phyloP scores from a whole-genome alignment of 495 filamentous ascomycete species.

The Xylaria acuta region DNA sequence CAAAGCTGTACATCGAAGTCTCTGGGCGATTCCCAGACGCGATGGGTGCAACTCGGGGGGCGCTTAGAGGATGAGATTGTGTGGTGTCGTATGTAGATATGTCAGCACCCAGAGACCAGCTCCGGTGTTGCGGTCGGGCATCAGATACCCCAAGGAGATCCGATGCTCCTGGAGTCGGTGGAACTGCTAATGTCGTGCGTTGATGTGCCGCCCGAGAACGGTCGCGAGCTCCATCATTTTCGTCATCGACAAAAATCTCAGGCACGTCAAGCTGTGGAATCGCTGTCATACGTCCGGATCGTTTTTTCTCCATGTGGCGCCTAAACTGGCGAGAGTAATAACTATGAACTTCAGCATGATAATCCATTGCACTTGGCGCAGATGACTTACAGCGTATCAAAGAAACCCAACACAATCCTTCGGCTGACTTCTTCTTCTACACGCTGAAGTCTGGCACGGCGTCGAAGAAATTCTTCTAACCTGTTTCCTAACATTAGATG shows the following conservation, averaged over 20 bases:
- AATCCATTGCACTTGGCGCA: neutral
- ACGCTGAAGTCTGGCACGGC: slow-evolving; percentile 85
- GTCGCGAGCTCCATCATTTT: slow-evolving; percentile 40
- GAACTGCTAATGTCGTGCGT: slow-evolving; percentile 35
- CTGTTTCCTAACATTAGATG: slow-evolving; percentile 43
- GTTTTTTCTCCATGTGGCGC: slow-evolving; percentile 68
- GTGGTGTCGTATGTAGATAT: slow-evolving; percentile 51
- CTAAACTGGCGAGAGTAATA: slow-evolving; percentile 86
- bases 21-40: slow-evolving; percentile 40
- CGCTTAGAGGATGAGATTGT: slow-evolving; percentile 51
- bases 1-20: slow-evolving; percentile 53
- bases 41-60: slow-evolving; percentile 41
- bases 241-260: slow-evolving; percentile 85
- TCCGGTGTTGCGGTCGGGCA: slow-evolving; percentile 45
- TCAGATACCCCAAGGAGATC: slow-evolving; percentile 47
- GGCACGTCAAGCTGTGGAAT: slow-evolving; percentile 85
- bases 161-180: slow-evolving; percentile 27
- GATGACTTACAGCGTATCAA: slow-evolving; percentile 77
- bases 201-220: slow-evolving; percentile 32
- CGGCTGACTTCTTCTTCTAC: slow-evolving; percentile 96
- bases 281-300: slow-evolving; percentile 73
- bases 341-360: slow-evolving; percentile 37
- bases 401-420: slow-evolving; percentile 90
- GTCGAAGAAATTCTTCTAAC: slow-evolving; percentile 93
- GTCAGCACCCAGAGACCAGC: slow-evolving; percentile 49